A percentile compares a stretch with the other conserved stretches of the same genome.
Evolutionary conservation across 805 yeast genomes (phyloP).

Genomic region (Starmerella bombicola): DNA sequence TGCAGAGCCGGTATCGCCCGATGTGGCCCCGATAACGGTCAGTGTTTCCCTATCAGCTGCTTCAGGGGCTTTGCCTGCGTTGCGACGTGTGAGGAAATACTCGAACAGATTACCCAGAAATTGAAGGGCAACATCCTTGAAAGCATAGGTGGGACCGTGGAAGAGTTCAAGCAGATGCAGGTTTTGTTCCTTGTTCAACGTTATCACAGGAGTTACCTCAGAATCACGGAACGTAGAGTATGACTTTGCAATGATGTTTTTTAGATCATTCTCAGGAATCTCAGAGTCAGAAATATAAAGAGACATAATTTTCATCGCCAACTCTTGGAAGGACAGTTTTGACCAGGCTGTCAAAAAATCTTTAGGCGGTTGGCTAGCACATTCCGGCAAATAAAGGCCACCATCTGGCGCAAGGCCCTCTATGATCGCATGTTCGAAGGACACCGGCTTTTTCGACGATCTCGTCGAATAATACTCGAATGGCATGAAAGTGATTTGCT

Average conservation of each 20-base stretch:
- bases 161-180: slow-evolving; percentile 78
- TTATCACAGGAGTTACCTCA: slow-evolving; percentile 72
- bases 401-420: slow-evolving; percentile 92
- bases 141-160: slow-evolving; percentile 99
- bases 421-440: slow-evolving; percentile 34
- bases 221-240: slow-evolving; percentile 82
- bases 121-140: slow-evolving; percentile 96
- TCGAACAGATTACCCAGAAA: slow-evolving; percentile 96
- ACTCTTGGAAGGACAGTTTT: slow-evolving; percentile 62
- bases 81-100: slow-evolving; percentile 70
- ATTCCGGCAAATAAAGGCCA: slow-evolving; percentile 82
- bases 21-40: slow-evolving; percentile 97
- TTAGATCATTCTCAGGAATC: slow-evolving; percentile 58
- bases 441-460: slow-evolving; percentile 27
- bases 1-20: slow-evolving; percentile 98
- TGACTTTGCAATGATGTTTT: slow-evolving; percentile 49
- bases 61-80: slow-evolving; percentile 35
- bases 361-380: slow-evolving; percentile 53
- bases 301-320: slow-evolving; percentile 78
- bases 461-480: slow-evolving; percentile 32
- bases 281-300: slow-evolving; percentile 62
- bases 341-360: slow-evolving; percentile 57
- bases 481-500: too few species aligned
- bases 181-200: slow-evolving; percentile 43
- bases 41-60: slow-evolving; percentile 57